A percentile compares a stretch with the other conserved stretches of the same genome.
phyloP scores from a whole-genome alignment of 129 eudicot genomes.

The Tagetes patula region DNA sequence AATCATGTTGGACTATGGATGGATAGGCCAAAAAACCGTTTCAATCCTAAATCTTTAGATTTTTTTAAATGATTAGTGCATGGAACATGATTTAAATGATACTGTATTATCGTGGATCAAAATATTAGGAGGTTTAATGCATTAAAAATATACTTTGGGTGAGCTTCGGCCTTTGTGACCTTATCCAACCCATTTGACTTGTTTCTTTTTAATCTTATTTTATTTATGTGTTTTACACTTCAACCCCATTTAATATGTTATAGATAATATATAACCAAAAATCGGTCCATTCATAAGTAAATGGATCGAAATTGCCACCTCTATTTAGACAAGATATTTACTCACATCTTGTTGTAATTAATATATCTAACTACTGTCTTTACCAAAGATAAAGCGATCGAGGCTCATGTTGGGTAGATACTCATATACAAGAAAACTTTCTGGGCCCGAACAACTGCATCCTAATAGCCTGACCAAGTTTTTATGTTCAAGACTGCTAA shows the following conservation, averaged over 20 bases:
- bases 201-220: neutral
- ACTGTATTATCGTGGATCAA: neutral
- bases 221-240: neutral
- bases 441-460: slow-evolving; percentile 83
- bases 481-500: slow-evolving; percentile 68
- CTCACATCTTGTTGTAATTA: neutral
- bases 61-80: neutral
- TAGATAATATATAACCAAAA: neutral
- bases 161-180: neutral
- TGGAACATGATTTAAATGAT: neutral
- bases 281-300: neutral
- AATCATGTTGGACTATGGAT: neutral
- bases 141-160: neutral
- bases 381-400: slow-evolving; percentile 70
- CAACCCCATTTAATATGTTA: neutral
- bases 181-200: neutral
- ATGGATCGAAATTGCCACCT: neutral
- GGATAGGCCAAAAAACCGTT: neutral
- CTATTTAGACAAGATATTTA: neutral
- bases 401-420: slow-evolving; percentile 71
- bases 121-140: neutral
- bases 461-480: slow-evolving; percentile 72
- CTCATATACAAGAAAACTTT: slow-evolving; percentile 77
- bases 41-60: neutral
- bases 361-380: neutral